Conservation (phyloP, 1,284 basidiomycete genomes). For the Rhodotorula sp. region DNA sequence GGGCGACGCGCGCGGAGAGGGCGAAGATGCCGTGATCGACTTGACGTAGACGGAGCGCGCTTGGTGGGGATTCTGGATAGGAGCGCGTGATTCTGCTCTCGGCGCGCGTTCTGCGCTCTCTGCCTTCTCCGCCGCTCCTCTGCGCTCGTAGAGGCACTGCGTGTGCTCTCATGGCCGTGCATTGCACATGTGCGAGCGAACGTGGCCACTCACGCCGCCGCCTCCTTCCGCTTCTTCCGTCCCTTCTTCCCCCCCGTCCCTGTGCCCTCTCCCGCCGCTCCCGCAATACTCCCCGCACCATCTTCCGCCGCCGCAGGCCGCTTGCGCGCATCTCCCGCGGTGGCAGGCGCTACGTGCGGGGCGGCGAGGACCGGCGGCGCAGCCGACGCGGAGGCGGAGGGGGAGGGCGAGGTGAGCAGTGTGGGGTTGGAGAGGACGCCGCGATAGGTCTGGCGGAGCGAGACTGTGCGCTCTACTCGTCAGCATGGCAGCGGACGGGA, state of each 20-base stretch:
- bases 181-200: too few relatives aligned
- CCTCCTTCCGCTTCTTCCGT: conserved; percentile 4
- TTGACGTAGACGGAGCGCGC: conserved; percentile 7
- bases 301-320: not conserved
- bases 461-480: conserved; percentile 11
- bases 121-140: too few relatives aligned
- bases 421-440: conserved; percentile 40
- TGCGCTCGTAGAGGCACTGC: too few relatives aligned
- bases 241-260: conserved; percentile 15
- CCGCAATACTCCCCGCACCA: not conserved
- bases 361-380: not conserved
- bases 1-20: conserved; percentile 1
- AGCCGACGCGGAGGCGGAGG: not conserved
- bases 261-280: not conserved
- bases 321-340: not conserved
- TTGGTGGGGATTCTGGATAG: too few relatives aligned
- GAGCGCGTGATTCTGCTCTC: too few relatives aligned
- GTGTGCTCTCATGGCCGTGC: too few relatives aligned
- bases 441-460: conserved; percentile 37
- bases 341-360: not conserved
- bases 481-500: too few relatives aligned
- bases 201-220: too few relatives aligned
- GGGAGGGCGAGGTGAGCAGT: not conserved
- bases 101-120: too few relatives aligned
- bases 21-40: conserved; percentile 17